A percentile compares a stretch with the other conserved stretches of the same genome.
Evolutionary conservation across 2,329 filamentous ascomycete genomes (phyloP).

Genomic region (Helminthosporium solani): DNA sequence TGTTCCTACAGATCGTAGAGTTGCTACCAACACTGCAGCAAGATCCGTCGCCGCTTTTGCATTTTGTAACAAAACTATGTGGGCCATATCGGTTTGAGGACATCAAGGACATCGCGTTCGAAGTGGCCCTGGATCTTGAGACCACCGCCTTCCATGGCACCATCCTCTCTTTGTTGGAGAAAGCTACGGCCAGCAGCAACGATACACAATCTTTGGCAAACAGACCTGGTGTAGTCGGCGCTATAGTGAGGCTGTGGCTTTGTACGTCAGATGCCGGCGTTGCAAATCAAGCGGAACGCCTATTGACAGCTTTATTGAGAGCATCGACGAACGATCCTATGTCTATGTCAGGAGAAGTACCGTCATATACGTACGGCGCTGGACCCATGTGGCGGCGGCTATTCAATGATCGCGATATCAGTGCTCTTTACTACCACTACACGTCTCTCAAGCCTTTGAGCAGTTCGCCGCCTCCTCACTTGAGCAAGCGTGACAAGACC

Average conservation of each 20-base stretch:
- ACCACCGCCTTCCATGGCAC: conserved; percentile 56
- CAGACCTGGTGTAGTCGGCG: conserved; percentile 55
- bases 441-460: conserved; percentile 49
- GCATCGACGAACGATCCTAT: conserved; percentile 44
- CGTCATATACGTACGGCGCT: conserved; percentile 29
- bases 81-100: conserved; percentile 45
- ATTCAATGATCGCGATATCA: conserved; percentile 61
- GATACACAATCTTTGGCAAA: conserved; percentile 61
- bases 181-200: conserved; percentile 53
- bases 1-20: conserved; percentile 51
- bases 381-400: conserved; percentile 61
- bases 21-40: conserved; percentile 57
- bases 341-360: conserved; percentile 41
- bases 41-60: conserved; percentile 57
- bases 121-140: conserved; percentile 54
- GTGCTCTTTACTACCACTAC: conserved; percentile 56
- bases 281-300: conserved; percentile 54
- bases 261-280: conserved; percentile 57
- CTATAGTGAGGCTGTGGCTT: conserved; percentile 60
- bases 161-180: conserved; percentile 57
- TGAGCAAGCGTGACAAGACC: conserved; percentile 56
- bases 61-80: conserved; percentile 54
- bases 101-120: conserved; percentile 54
- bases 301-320: conserved; percentile 55
- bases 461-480: conserved; percentile 31